Evolutionary conservation across 176 grass and related monocot species (phyloP).

Genomic region (Bothriochloa decipiens): DNA sequence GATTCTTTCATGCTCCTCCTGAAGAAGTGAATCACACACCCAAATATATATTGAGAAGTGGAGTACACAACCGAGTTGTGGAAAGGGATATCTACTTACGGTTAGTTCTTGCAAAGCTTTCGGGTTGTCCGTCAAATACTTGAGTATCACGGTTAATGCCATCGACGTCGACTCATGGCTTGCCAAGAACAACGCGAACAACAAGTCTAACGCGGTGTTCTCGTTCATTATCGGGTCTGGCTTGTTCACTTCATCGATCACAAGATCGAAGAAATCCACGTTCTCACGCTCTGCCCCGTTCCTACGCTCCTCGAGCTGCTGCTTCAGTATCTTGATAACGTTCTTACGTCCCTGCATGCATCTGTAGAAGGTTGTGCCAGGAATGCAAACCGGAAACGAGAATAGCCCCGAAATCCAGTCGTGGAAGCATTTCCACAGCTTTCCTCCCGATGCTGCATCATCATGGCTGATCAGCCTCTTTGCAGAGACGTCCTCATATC

Average conservation of each 20-base stretch:
- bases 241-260: too few relatives aligned
- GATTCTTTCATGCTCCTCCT: conserved; percentile 64
- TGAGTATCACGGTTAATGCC: conserved; percentile 50
- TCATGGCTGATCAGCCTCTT: conserved; percentile 67
- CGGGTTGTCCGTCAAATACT: conserved; percentile 47
- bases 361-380: conserved; percentile 54
- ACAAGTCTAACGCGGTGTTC: conserved; percentile 44
- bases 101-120: conserved; percentile 50
- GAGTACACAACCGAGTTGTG: too few relatives aligned
- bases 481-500: too few relatives aligned
- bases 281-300: too few relatives aligned
- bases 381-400: conserved; percentile 51
- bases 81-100: conserved; percentile 11
- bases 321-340: too few relatives aligned
- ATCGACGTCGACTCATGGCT: conserved; percentile 62
- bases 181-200: conserved; percentile 62
- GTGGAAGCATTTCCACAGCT: conserved; percentile 53
- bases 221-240: too few relatives aligned
- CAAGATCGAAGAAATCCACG: too few relatives aligned
- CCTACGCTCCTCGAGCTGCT: too few relatives aligned
- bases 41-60: too few relatives aligned
- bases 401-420: conserved; percentile 52
- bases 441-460: conserved; percentile 11
- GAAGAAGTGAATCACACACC: neutral
- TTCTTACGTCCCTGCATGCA: conserved; percentile 31